Percentiles rank a stretch among this genome's conserved stretches.
Conservation (phyloP, 2,329 filamentous ascomycete species). For the Coniochaeta prunicola region DNA sequence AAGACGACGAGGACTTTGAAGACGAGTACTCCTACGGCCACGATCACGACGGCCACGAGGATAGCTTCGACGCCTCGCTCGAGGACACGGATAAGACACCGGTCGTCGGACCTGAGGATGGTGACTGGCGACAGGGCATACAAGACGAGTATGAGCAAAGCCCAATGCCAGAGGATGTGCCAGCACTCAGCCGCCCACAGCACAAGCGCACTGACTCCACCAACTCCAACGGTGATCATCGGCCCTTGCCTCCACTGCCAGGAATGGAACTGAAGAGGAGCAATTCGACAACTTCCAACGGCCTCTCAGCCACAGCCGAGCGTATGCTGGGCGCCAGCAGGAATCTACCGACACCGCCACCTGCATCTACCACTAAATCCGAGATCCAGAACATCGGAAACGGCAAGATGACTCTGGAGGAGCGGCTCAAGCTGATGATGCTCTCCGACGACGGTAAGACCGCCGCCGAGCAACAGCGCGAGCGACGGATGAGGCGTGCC, state of each 20-base stretch:
- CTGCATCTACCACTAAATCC: constrained; percentile 62
- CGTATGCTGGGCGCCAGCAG: constrained; percentile 60
- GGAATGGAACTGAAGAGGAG: constrained; percentile 40
- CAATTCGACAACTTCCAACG: constrained; percentile 50
- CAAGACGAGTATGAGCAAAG: constrained; percentile 59
- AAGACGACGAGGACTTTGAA: constrained; percentile 65
- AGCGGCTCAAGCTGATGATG: constrained; percentile 84
- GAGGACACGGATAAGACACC: constrained; percentile 97
- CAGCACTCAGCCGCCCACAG: constrained; percentile 41
- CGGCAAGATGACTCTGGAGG: constrained; percentile 74
- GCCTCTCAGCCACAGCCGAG: constrained; percentile 66
- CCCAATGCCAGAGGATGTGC: constrained; percentile 51
- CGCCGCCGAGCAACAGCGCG: constrained; percentile 58
- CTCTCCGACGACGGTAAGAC: constrained; percentile 61
- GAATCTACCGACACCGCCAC: constrained; percentile 65
- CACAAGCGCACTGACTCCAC: constrained; percentile 64
- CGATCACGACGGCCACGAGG: constrained; percentile 59
- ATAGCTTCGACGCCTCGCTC: constrained; percentile 92
- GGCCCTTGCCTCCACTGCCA: constrained; percentile 82
- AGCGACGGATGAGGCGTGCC: constrained; percentile 61
- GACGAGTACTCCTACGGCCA: constrained; percentile 39
- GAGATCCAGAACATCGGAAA: constrained; percentile 73
- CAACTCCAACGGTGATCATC: constrained; percentile 71
- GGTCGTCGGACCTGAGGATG: constrained; percentile 89
- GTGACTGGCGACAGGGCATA: constrained; percentile 66